Conservation (phyloP, 345 rosid species). For the Rhodamnia rubescens region DNA sequence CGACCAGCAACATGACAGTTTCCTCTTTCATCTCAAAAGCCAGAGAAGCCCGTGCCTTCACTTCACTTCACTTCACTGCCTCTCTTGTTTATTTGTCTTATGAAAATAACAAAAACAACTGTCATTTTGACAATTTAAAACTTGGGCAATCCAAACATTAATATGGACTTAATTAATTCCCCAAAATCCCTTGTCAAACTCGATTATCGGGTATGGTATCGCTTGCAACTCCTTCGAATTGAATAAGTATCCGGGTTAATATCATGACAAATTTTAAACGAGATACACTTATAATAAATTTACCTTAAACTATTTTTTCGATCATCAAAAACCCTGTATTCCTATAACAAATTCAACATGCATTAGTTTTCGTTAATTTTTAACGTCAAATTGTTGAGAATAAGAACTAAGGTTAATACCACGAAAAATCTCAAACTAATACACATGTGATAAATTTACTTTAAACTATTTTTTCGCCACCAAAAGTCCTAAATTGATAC, state of each 20-base stretch:
- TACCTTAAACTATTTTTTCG: no score
- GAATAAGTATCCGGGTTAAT: not conserved
- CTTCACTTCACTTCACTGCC: not conserved
- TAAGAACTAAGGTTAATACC: no score
- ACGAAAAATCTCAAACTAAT: no score
- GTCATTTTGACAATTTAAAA: not conserved
- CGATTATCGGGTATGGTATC: not conserved
- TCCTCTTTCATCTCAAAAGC: not conserved
- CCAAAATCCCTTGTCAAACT: not conserved
- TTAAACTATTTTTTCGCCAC: no score
- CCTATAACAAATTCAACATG: no score
- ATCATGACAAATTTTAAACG: no score
- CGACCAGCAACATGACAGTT: not conserved
- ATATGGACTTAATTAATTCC: not conserved
- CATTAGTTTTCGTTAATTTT: no score
- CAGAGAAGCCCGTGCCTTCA: not conserved
- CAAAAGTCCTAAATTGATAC: no score
- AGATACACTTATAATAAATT: no score
- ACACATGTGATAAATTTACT: no score
- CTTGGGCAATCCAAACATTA: not conserved
- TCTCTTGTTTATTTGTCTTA: not conserved
- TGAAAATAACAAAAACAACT: not conserved
- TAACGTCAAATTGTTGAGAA: no score
- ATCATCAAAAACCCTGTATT: no score
- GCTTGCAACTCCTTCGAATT: not conserved